phyloP scores from a whole-genome alignment of 2,329 filamentous ascomycete genomes.

The Fragosphaeria purpurea region DNA sequence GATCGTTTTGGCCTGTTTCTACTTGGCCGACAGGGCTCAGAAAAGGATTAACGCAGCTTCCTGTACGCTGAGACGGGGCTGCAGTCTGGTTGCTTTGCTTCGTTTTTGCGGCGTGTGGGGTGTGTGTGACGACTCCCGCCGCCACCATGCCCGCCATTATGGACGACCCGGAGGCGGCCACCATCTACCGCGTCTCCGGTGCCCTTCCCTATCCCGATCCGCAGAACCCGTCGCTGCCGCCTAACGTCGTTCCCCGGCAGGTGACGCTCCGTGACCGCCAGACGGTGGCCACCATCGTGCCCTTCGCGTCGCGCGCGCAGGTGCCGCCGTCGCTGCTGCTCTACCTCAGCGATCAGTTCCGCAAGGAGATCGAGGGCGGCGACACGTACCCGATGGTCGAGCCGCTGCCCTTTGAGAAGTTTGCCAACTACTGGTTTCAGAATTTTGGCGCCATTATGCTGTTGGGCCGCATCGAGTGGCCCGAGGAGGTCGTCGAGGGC shows the following conservation, averaged over 20 bases:
- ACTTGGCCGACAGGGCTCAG: no score
- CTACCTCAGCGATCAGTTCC: conserved; percentile 75
- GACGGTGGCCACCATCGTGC: conserved; percentile 73
- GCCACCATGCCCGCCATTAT: conserved; percentile 62
- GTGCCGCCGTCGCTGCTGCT: conserved; percentile 65
- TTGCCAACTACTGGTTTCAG: conserved; percentile 81
- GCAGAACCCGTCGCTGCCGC: conserved; percentile 52
- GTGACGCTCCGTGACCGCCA: conserved; percentile 77
- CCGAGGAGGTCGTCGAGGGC: conserved; percentile 45
- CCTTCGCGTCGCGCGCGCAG: conserved; percentile 65
- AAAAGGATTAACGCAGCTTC: no score
- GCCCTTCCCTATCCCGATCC: conserved; percentile 54
- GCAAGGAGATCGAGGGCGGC: conserved; percentile 83
- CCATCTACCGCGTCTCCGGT: conserved; percentile 61
- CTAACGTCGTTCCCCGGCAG: conserved; percentile 60
- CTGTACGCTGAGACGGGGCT: no score
- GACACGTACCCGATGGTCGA: conserved; percentile 88
- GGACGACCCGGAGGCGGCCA: conserved; percentile 62
- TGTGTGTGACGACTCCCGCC: not conserved
- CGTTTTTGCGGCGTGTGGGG: no score
- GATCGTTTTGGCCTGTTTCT: no score
- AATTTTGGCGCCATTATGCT: conserved; percentile 86
- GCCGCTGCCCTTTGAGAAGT: conserved; percentile 60
- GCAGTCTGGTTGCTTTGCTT: no score
- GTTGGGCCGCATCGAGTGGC: conserved; percentile 59